Conservation (phyloP, 169 alveolate genomes). For the Cryptosporidium sp. region DNA sequence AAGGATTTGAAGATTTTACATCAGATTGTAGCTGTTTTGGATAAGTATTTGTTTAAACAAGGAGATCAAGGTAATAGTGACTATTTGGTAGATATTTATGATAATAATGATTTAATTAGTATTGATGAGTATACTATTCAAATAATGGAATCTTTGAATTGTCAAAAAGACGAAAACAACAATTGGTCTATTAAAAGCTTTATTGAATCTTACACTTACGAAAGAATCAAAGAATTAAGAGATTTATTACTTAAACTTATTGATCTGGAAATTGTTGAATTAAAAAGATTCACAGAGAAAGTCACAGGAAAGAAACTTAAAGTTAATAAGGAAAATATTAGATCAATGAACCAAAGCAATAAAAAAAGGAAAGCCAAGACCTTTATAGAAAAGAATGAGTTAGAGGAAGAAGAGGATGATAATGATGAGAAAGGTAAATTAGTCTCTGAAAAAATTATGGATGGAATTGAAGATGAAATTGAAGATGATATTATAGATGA, state of each 20-base stretch:
- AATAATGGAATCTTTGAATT: slow-evolving; percentile 17
- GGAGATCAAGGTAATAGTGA: neutral
- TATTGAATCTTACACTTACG: neutral
- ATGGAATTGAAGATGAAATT: neutral
- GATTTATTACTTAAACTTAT: slow-evolving; percentile 2
- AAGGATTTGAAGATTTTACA: neutral
- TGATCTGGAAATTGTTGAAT: slow-evolving; percentile 23
- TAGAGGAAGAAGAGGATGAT: neutral
- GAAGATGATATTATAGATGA: neutral
- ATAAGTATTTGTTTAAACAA: neutral
- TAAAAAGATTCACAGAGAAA: slow-evolving; percentile 40
- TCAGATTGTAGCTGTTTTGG: neutral
- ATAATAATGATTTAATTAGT: neutral
- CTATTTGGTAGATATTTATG: neutral
- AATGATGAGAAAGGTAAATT: no score
- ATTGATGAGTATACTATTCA: neutral
- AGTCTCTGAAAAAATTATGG: neutral
- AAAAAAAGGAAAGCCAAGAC: neutral
- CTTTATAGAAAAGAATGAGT: neutral
- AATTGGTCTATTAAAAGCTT: slow-evolving; percentile 1
- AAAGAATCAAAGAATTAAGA: slow-evolving; percentile 18
- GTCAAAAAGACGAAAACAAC: slow-evolving; percentile 7
- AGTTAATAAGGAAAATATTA: slow-evolving; percentile 1
- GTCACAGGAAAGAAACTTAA: slow-evolving; percentile 44
- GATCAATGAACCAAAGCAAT: neutral